Base-by-base conservation (phyloP, 2,329 filamentous ascomycete genomes). In the Colletotrichum lindemuthianum region DNA sequence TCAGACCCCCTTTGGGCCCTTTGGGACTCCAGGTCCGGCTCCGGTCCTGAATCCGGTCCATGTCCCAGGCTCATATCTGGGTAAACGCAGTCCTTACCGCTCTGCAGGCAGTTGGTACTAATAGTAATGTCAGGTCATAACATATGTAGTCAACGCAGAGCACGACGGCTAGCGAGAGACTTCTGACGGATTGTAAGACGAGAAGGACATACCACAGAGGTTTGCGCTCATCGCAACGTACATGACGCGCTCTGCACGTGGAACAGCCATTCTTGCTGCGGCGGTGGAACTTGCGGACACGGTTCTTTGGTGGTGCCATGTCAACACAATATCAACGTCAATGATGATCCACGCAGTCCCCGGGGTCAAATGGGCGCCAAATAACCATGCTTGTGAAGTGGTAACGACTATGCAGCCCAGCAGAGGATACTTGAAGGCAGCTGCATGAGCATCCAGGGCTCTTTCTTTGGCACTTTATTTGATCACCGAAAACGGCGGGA, bases 61-160 rank as follows among this genome's bases (percentile, higher is more conserved):
- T 24, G 24, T 24, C 24, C 24, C 24, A 24, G 24, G 24, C 5
- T 24, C 24, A 24, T 4, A 24, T 24, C 24, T 24, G 24, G 72
- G 66, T 76, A 77, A 49, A 74, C 75, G 72, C 80, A 81, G 67
- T 78, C 78, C 70, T 74, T 78, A 63, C 80, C 80, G 60, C 76
- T 78, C 59, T 80, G 79, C 67, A 81, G 76, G 68, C 80, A 82
- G 65, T 78, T 80, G 63, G 79, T 81, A 67, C 80, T 82, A 64
- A 59, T 69, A 70, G 61, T 67, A 43, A 39, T 40, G 50, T 66
- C 32, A 66, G 59, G 13, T 24, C 24, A 5, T 24, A 24, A 24
- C 24, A 24, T 4, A 24, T 24, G 24, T 24, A 24, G 24, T 24
- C 4, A 24, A 24, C 24, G 24, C 24, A 24, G 24, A 24, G 24